A percentile compares a stretch with the other conserved stretches of the same genome.
phyloP scores from a whole-genome alignment of 306 rosid species.

The Cucumis cinereus region DNA sequence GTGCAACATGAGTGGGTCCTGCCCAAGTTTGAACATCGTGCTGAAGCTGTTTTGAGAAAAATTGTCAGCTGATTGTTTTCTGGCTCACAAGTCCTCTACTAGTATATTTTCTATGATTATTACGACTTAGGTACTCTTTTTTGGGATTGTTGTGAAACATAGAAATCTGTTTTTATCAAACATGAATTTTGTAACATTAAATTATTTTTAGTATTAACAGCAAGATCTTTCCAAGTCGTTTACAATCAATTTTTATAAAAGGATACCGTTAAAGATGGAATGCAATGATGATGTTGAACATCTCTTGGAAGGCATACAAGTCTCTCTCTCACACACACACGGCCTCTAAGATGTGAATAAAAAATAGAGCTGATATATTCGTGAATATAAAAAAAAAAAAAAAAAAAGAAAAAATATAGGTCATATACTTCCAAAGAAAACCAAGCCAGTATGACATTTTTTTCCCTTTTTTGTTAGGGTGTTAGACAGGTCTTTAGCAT shows the following conservation, averaged over 20 bases:
- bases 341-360: not conserved
- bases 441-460: not conserved
- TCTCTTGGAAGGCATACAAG: not conserved
- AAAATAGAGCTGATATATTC: not conserved
- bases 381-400: too few relatives aligned
- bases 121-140: not conserved
- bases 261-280: not conserved
- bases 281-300: not conserved
- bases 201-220: not conserved
- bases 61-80: constrained; percentile 24
- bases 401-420: too few relatives aligned
- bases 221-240: not conserved
- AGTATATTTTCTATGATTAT: not conserved
- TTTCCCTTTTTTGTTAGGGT: not conserved
- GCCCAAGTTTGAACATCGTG: constrained; percentile 80
- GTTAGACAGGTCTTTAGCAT: too few relatives aligned
- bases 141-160: not conserved
- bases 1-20: constrained; percentile 90
- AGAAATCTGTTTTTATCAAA: not conserved
- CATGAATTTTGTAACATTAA: not conserved
- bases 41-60: constrained; percentile 63
- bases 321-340: not conserved
- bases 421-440: not conserved
- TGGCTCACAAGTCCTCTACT: not conserved
- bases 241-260: not conserved